Evolutionary conservation across 352 stramenopile genomes (phyloP).

Genomic region (Globisporangium paroecandrum): DNA sequence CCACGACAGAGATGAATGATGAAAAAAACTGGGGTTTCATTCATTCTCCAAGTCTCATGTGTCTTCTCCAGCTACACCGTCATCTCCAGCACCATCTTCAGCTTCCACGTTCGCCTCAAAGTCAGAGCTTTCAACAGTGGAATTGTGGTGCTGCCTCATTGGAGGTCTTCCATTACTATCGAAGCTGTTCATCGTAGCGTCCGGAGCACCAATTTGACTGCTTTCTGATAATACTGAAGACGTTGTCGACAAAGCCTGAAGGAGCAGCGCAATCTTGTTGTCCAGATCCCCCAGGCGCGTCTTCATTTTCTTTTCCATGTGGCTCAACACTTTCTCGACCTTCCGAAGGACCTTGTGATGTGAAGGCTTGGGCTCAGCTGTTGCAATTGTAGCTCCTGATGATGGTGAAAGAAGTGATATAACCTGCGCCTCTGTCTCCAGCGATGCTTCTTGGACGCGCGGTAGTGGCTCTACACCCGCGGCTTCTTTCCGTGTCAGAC

Average conservation of each 20-base stretch:
- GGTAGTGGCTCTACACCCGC: neutral
- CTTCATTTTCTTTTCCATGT: constrained; percentile 35
- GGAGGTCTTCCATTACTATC: too few species aligned
- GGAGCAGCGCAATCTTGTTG: constrained; percentile 30
- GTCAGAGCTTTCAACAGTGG: too few species aligned
- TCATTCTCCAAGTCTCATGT: too few species aligned
- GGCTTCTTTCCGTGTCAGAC: neutral
- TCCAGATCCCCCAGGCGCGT: constrained; percentile 23
- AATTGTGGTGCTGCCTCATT: too few species aligned
- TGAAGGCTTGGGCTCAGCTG: constrained; percentile 19
- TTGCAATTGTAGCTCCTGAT: constrained; percentile 10
- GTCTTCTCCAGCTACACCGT: too few species aligned
- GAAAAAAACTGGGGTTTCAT: too few species aligned
- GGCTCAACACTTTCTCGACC: constrained; percentile 21
- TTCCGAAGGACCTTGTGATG: neutral
- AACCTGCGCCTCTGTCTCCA: neutral
- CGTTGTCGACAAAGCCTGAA: neutral
- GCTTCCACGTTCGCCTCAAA: too few species aligned
- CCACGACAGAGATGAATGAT: too few species aligned
- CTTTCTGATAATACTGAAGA: too few species aligned
- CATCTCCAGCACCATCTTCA: too few species aligned
- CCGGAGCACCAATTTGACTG: too few species aligned
- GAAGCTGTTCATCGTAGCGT: too few species aligned
- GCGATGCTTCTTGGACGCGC: neutral
- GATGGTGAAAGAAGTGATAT: neutral